A percentile compares a stretch with the other conserved stretches of the same genome.
Evolutionary conservation across 495 filamentous ascomycete genomes (phyloP).

Genomic region (Peziza echinospora): DNA sequence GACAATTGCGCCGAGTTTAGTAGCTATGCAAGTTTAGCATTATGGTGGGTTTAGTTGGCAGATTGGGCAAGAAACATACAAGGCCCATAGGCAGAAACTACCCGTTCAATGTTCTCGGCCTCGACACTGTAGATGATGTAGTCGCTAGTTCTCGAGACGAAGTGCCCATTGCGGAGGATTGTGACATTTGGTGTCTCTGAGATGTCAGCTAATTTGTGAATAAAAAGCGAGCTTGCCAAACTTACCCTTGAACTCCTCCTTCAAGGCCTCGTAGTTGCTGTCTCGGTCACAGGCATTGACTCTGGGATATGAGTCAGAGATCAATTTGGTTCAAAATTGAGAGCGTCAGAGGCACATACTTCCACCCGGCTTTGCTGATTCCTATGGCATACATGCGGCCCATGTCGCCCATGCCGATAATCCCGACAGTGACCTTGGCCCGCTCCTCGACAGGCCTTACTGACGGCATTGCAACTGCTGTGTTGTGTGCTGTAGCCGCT

Average conservation of each 20-base stretch:
- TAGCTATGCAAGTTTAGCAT: slow-evolving; percentile 35
- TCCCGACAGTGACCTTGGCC: slow-evolving; percentile 48
- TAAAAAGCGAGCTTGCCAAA: too few relatives aligned
- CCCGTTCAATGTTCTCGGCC: slow-evolving; percentile 63
- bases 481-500: too few relatives aligned
- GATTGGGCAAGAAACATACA: slow-evolving; percentile 44
- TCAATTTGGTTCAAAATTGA: not conserved
- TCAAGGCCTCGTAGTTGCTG: slow-evolving; percentile 57
- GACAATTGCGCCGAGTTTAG: slow-evolving; percentile 79
- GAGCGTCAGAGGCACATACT: slow-evolving; percentile 30
- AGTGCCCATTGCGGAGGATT: slow-evolving; percentile 77
- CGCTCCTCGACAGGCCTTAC: too few relatives aligned
- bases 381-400: slow-evolving; percentile 93
- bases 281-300: slow-evolving; percentile 84
- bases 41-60: not conserved
- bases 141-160: slow-evolving; percentile 84
- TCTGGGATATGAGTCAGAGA: too few relatives aligned
- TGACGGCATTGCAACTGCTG: too few relatives aligned
- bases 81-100: slow-evolving; percentile 70
- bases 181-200: slow-evolving; percentile 30
- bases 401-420: slow-evolving; percentile 99
- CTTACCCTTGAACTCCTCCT: slow-evolving; percentile 54
- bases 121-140: slow-evolving; percentile 97
- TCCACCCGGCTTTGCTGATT: slow-evolving; percentile 82
- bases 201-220: slow-evolving; percentile 23